A percentile compares a stretch with the other conserved stretches of the same genome.
These are phyloP conservation scores for Penicillium sp. DNA, from an alignment of 2,329 filamentous ascomycete genomes.

Conservation along the genomic window DNA sequence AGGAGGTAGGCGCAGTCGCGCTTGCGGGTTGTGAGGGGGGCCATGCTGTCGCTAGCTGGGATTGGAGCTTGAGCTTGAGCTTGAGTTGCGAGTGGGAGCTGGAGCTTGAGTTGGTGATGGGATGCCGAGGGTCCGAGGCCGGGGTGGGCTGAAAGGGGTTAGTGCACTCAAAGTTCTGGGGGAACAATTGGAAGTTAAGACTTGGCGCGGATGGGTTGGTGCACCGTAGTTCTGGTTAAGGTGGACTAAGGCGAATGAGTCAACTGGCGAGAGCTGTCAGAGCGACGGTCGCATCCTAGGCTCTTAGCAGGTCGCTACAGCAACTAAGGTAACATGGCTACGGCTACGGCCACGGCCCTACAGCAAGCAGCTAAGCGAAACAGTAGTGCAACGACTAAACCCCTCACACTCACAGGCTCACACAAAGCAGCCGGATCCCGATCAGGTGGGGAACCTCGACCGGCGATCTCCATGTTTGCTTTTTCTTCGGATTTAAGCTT, in stretches of 20 bases:
- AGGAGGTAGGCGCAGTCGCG: constrained; percentile 49
- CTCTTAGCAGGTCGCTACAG: neutral
- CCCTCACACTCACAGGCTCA: too few species aligned
- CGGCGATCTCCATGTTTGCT: constrained; percentile 20
- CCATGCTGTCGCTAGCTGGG: neutral
- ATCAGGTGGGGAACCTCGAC: constrained; percentile 14
- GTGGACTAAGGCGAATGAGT: neutral
- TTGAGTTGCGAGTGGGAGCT: neutral
- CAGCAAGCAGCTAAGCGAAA: neutral
- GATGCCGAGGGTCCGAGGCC: neutral
- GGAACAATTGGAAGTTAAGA: neutral
- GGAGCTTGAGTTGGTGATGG: neutral
- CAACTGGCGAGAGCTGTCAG: neutral
- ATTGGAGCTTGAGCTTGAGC: neutral
- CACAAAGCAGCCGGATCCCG: neutral
- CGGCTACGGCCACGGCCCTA: neutral
- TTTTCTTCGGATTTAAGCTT: constrained; percentile 19
- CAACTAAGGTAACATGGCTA: neutral
- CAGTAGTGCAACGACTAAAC: neutral
- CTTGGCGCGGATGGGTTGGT: neutral
- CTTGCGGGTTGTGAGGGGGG: constrained; percentile 37
- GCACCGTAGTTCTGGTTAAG: neutral
- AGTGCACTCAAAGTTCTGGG: neutral
- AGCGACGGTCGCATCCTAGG: neutral
- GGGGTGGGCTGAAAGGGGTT: neutral